A percentile compares a stretch with the other conserved stretches of the same genome.
These are phyloP conservation scores for Crithidia acanthocephali DNA, from an alignment of 208 protist genomes.

Conservation along the genomic window DNA sequence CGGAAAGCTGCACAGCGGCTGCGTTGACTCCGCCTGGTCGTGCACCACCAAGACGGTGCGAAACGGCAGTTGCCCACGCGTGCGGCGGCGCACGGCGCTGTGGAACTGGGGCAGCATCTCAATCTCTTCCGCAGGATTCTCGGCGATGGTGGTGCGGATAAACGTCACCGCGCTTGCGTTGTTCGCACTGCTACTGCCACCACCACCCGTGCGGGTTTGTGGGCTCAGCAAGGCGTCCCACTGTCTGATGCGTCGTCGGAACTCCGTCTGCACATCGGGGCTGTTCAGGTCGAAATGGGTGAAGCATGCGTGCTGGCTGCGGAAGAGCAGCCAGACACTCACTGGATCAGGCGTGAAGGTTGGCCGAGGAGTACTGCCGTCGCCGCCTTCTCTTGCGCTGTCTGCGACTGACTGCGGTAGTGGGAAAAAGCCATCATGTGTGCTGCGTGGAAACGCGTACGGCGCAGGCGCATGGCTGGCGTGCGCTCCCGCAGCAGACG, in stretches of 20 bases:
- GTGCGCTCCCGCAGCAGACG: not conserved
- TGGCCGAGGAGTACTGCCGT: conserved; percentile 1
- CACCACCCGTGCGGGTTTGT: not conserved
- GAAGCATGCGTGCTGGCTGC: conserved; percentile 80
- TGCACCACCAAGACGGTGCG: conserved; percentile 79
- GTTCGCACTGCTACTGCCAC: not conserved
- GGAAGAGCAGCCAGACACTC: conserved; percentile 78
- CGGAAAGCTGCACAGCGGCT: conserved; percentile 47
- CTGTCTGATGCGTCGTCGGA: conserved; percentile 53
- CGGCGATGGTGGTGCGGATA: conserved; percentile 73
- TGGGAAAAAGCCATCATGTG: conserved; percentile 31
- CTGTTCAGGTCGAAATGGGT: conserved; percentile 84
- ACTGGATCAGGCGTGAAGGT: conserved; percentile 65
- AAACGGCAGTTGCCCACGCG: conserved; percentile 52
- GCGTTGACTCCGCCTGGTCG: conserved; percentile 63
- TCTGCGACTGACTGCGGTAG: not conserved
- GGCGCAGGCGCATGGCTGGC: not conserved
- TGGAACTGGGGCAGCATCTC: conserved; percentile 67
- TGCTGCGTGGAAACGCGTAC: conserved; percentile 9
- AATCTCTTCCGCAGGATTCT: conserved; percentile 67
- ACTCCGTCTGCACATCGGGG: conserved; percentile 44
- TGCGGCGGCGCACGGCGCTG: conserved; percentile 44
- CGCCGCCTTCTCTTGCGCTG: not conserved
- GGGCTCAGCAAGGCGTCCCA: conserved; percentile 45
- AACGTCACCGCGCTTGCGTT: conserved; percentile 60